Base-by-base conservation (phyloP, 305 asterid species). In the Fraxinus angustifolia region DNA sequence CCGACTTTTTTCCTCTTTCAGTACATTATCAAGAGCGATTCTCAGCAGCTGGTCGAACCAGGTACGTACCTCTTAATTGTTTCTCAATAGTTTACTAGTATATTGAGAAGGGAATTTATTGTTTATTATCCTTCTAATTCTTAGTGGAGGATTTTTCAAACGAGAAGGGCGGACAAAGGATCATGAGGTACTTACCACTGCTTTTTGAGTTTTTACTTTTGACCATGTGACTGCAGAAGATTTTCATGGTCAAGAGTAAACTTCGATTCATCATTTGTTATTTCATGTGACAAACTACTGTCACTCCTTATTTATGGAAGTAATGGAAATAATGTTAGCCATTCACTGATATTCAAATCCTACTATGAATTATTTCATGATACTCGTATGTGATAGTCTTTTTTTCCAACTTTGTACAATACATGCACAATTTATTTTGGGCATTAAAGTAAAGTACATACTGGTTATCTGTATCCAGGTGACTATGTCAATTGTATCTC, bases 21-120 rank as follows among this genome's bases (percentile, higher is more conserved):
- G 99, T 96, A 75, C 74, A 94, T 87, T 94, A 94, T 89, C 98
- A 96, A 94, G 97, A 96, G 88, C 90, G 95, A 50, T 94, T 96
- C 86, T 96, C 98, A 50, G 98, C 99, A 74, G 98, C 97, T 83
- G 99, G 99, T 83, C 91, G 96, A 79, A 96, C 99, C 10, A 93
- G 97, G 99, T 91, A 56, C 40, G 8, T 26, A 56, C 21, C 26
- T 58, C 68, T 77, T 23, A 42, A 48, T 84, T 38, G 45, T 42
- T 12, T 74, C 53, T 17, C 74, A 36, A 67, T 72, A 62, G 74
- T 81, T 35, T 50, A 40, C 77, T 65, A 45, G 48, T 28, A 60
- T 67, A 50, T 82, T 78, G 79, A 70, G 81, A 45, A 34, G 21
- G 78, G 81, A 82, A 81, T 77, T 80, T 82, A 65, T 17, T 68